A percentile compares a stretch with the other conserved stretches of the same genome.
These are phyloP conservation scores for Euphorbia peplus DNA, from an alignment of 345 rosid genomes.

Conservation along the genomic window DNA sequence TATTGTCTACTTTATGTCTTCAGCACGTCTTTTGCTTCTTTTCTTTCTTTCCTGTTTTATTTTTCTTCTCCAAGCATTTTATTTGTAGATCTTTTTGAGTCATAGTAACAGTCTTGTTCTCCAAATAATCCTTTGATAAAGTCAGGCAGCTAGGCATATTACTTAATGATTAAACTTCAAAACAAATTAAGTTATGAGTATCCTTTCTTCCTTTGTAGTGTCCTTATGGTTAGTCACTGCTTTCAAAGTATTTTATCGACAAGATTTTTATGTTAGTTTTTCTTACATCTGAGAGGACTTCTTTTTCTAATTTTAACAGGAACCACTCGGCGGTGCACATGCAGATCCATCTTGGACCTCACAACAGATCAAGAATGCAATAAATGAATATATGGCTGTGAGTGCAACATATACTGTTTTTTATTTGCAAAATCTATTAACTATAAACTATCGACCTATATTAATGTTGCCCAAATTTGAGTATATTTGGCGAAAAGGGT, in stretches of 20 bases:
- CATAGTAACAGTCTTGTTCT: constrained; percentile 4
- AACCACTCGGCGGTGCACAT: constrained; percentile 95
- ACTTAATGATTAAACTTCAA: constrained; percentile 1
- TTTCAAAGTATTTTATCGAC: constrained; percentile 13
- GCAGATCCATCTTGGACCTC: constrained; percentile 90
- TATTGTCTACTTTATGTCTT: constrained; percentile 15
- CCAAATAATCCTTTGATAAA: not conserved
- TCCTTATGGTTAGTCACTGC: constrained; percentile 6
- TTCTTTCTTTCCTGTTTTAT: constrained; percentile 1
- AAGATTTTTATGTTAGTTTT: constrained; percentile 12
- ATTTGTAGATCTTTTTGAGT: not conserved
- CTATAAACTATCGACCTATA: not conserved
- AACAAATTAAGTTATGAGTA: constrained; percentile 2
- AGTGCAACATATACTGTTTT: constrained; percentile 28
- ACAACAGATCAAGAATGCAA: constrained; percentile 73
- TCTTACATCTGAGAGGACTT: constrained; percentile 14
- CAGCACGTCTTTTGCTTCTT: not conserved
- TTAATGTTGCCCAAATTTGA: not conserved
- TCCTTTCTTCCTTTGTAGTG: not conserved
- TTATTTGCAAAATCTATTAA: constrained; percentile 8
- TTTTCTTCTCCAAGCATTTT: not conserved
- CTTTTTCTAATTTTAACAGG: constrained; percentile 41
- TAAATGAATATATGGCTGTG: constrained; percentile 76
- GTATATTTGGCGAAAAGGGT: not conserved
- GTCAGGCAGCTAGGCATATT: not conserved